Conservation (phyloP, 768 basidiomycete genomes). For the Auriscalpium microsporum region DNA sequence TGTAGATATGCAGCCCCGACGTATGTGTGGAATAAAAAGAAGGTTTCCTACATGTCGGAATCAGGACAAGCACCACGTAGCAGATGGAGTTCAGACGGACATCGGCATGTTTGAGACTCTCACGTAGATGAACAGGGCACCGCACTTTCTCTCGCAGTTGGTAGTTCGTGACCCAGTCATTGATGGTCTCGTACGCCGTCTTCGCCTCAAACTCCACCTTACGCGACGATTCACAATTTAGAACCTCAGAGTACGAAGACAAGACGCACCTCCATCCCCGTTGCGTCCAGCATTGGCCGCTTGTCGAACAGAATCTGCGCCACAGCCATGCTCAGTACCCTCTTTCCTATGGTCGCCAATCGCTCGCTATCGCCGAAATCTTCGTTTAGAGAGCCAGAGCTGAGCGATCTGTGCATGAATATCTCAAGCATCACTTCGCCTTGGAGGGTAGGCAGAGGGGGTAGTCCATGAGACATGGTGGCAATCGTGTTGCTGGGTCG, state of each 20-base stretch:
- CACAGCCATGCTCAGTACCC: constrained; percentile 38
- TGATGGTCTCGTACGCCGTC: background rate
- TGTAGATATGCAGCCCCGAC: constrained; percentile 10
- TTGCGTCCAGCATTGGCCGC: constrained; percentile 40
- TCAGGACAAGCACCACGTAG: background rate
- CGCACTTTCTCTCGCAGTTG: constrained; percentile 7
- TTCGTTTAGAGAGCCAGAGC: constrained; percentile 24
- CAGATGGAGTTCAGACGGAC: background rate
- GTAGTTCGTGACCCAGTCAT: constrained; percentile 11
- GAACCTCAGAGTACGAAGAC: background rate
- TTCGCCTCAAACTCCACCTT: background rate
- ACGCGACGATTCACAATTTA: background rate
- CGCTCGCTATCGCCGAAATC: constrained; percentile 50
- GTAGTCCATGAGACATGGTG: constrained; percentile 21
- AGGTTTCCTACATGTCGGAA: constrained; percentile 5
- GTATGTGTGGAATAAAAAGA: constrained; percentile 7
- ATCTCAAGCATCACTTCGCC: constrained; percentile 56
- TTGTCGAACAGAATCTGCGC: constrained; percentile 40
- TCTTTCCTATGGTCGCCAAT: constrained; percentile 41
- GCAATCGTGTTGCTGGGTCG: constrained; percentile 18
- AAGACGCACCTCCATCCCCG: constrained; percentile 43
- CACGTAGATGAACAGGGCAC: constrained; percentile 2
- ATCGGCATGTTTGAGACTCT: background rate
- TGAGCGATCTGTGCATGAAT: constrained; percentile 61
- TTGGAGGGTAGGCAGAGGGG: constrained; percentile 41